These are phyloP conservation scores for Talaromyces borbonicus DNA, from an alignment of 495 filamentous ascomycete species.

Conservation along the genomic window DNA sequence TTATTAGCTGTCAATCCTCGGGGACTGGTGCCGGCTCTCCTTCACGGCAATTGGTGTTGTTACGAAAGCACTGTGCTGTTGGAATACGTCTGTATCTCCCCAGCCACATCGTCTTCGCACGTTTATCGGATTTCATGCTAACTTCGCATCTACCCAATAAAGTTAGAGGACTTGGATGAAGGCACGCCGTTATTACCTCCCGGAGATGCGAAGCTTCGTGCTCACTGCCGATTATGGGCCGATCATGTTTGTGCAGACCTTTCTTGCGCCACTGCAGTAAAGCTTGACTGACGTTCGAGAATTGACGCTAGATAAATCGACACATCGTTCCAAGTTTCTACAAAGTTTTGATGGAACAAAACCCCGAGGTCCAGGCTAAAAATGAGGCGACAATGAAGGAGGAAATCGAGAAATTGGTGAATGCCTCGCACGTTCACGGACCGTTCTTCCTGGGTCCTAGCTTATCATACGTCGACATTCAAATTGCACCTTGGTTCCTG, in stretches of 20 bases:
- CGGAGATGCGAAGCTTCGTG: constrained; percentile 55
- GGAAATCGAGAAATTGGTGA: constrained; percentile 64
- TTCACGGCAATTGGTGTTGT: constrained; percentile 78
- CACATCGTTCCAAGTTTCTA: constrained; percentile 79
- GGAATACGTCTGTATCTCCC: constrained; percentile 56
- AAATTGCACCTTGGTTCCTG: constrained; percentile 81
- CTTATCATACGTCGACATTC: constrained; percentile 74
- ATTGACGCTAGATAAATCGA: constrained; percentile 57
- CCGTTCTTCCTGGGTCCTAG: constrained; percentile 73
- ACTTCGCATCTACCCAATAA: too few relatives aligned
- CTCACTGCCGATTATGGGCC: constrained; percentile 74
- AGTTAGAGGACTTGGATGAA: constrained; percentile 70
- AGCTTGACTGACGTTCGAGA: constrained; percentile 12
- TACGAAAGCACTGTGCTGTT: constrained; percentile 81
- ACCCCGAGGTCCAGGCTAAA: constrained; percentile 51
- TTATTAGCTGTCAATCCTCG: constrained; percentile 81
- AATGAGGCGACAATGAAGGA: constrained; percentile 54
- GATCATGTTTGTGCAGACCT: constrained; percentile 57
- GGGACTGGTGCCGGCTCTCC: constrained; percentile 74
- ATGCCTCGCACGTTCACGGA: constrained; percentile 57
- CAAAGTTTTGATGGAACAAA: constrained; percentile 61
- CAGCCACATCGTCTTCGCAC: too few relatives aligned
- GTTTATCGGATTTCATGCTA: too few relatives aligned
- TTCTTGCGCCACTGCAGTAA: not conserved
- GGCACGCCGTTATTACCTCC: constrained; percentile 55